Evolutionary conservation across 2,329 filamentous ascomycete genomes (phyloP).

Genomic region (Elsinoe necatrix): DNA sequence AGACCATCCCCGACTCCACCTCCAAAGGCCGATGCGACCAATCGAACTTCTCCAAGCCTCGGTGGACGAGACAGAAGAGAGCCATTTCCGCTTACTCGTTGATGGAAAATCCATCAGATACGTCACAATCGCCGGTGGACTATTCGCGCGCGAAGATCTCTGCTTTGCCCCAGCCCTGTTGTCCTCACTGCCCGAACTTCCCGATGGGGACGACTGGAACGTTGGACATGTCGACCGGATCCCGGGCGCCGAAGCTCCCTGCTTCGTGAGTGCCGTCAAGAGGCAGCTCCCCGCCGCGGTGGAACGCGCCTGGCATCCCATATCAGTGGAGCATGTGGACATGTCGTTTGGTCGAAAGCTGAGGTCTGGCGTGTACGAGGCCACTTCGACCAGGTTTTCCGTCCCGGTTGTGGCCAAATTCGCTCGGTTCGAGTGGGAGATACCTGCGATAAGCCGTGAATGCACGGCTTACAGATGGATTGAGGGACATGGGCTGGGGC

Average conservation of each 20-base stretch:
- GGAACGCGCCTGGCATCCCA: too few species aligned
- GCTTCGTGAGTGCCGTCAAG: constrained; percentile 21
- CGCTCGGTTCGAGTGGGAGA: constrained; percentile 33
- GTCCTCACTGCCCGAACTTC: constrained; percentile 32
- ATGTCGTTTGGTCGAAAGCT: constrained; percentile 16
- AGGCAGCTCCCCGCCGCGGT: too few species aligned
- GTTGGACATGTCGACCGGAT: too few species aligned
- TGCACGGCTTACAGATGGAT: constrained; percentile 34
- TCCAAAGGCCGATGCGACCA: too few species aligned
- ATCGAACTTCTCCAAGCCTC: not conserved
- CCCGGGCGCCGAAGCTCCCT: constrained; percentile 29
- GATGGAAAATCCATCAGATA: constrained; percentile 35
- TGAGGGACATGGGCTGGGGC: constrained; percentile 29
- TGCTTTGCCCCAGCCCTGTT: constrained; percentile 30
- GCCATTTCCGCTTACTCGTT: constrained; percentile 35
- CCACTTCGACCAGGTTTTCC: constrained; percentile 19
- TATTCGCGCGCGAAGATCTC: constrained; percentile 29
- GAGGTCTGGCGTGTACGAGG: too few species aligned
- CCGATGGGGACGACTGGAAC: constrained; percentile 37
- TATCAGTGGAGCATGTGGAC: constrained; percentile 26
- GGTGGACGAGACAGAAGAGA: constrained; percentile 16
- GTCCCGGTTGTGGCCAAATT: constrained; percentile 31
- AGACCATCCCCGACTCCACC: too few species aligned
- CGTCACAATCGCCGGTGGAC: constrained; percentile 32
- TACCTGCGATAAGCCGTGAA: constrained; percentile 31